These are phyloP conservation scores for Salvia miltiorrhiza DNA, from an alignment of 257 asterid species.

Conservation along the genomic window DNA sequence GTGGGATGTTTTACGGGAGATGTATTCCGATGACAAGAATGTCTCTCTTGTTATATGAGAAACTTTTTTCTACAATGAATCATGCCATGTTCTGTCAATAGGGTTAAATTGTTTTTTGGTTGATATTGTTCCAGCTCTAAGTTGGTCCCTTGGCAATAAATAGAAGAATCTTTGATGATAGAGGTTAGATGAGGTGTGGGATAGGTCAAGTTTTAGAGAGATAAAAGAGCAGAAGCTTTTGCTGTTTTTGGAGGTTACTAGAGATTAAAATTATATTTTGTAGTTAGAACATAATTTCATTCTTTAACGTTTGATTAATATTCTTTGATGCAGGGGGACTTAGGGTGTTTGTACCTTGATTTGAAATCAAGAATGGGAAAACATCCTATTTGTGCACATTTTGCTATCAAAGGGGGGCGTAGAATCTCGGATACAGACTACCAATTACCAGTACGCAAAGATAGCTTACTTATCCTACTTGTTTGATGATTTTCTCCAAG, in stretches of 20 bases:
- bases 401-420: conserved; percentile 96
- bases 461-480: conserved; percentile 18
- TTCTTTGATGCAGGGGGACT: conserved; percentile 66
- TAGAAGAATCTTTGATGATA: too few relatives aligned
- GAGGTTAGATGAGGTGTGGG: not conserved
- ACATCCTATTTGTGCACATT: conserved; percentile 94
- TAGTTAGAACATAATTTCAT: conserved; percentile 8
- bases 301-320: conserved; percentile 22
- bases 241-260: not conserved
- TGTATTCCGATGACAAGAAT: too few relatives aligned
- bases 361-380: conserved; percentile 80
- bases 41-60: too few relatives aligned
- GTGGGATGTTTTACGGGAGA: too few relatives aligned
- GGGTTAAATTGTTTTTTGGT: too few relatives aligned
- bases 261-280: not conserved
- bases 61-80: too few relatives aligned
- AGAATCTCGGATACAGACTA: conserved; percentile 75
- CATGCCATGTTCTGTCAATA: too few relatives aligned
- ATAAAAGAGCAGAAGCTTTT: not conserved
- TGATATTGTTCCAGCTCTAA: too few relatives aligned
- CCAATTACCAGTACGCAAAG: conserved; percentile 84
- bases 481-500: conserved; percentile 5
- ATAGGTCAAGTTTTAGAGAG: not conserved
- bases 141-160: too few relatives aligned
- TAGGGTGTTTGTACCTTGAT: conserved; percentile 92